Evolutionary conservation across 169 alveolate genomes (phyloP), one percentile per base, ranked within the genome.

Genomic region (Eimeria sp.): DNA sequence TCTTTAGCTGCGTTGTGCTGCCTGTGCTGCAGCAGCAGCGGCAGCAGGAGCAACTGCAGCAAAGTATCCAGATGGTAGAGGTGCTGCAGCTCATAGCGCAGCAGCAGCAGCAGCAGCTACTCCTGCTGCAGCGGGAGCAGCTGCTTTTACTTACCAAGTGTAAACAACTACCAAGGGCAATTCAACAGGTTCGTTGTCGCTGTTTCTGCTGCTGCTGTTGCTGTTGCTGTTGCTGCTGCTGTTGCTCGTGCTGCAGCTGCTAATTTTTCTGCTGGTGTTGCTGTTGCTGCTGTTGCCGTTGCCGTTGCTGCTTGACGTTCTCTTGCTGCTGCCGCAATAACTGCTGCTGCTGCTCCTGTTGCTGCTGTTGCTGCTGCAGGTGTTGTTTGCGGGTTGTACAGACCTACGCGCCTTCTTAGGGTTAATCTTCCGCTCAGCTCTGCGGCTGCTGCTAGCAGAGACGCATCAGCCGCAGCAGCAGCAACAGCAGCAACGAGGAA

Each of bases 311-410:
- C 61, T 54, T 34, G 40, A 34, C 40, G 40, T 2, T 4, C 87
- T 76, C 6, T 43, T 34, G 49, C 57, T 76, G 61, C 61, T 54
- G 61, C 61, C 4, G 61, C 10, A 11, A 54, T 14, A 11, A 54
- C 61, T 54, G 61, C 10, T 54, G 87, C 63, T 76, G 87, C 87
- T 76, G 58, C 72, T 82, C 73, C 49, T 51, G 47, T 72, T 80
- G 89, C 89, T 82, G 65, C 27, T 82, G 73, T 72, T 82, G 51
- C 89, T 82, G 89, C 89, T 82, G 89, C 89, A 82, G 89, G 89
- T 49, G 47, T 51, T 82, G 73, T 16, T 63, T 10, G 45, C 13
- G 47, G 89, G 89, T 10, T 47, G n/a, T 47, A 82, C 89, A 0
- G 89, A 82, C 47, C 72, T 49, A 6, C n/a, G 89, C 70, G 89